phyloP scores from a whole-genome alignment of 1,284 basidiomycete species.

The Rhizoctonia solani region DNA sequence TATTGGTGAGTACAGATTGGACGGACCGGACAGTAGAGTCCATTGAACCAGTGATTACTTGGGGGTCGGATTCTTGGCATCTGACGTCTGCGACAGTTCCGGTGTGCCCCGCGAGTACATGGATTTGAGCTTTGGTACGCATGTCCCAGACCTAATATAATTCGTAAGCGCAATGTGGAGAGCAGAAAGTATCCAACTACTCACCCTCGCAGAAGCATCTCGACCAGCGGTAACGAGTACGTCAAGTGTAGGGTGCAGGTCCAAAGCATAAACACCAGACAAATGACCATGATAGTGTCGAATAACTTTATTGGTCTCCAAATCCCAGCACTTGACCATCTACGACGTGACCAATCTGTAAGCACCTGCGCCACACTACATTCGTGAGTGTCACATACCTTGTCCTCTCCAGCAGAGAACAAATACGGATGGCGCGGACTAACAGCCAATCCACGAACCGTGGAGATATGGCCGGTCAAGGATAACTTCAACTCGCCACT shows the following conservation, averaged over 20 bases:
- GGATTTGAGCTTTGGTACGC: conserved; percentile 95
- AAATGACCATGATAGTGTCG: conserved; percentile 97
- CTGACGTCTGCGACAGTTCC: conserved; percentile 93
- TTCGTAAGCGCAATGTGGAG: background rate
- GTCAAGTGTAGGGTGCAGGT: conserved; percentile 94
- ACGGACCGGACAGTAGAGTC: conserved; percentile 89
- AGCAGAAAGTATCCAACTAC: conserved; percentile 23
- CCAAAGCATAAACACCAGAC: conserved; percentile 90
- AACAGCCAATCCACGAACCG: conserved; percentile 92
- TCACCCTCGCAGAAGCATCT: conserved; percentile 87
- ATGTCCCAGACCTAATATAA: conserved; percentile 83
- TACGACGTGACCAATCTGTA: conserved; percentile 43
- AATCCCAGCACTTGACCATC: conserved; percentile 99
- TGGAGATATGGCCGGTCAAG: conserved; percentile 96
- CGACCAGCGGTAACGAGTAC: conserved; percentile 93
- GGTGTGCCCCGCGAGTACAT: conserved; percentile 91
- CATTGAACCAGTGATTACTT: conserved; percentile 98
- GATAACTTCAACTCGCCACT: conserved; percentile 94
- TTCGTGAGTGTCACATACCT: conserved; percentile 56
- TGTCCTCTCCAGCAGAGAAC: conserved; percentile 97
- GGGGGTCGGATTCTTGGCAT: conserved; percentile 95
- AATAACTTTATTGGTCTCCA: conserved; percentile 99
- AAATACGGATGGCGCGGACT: conserved; percentile 93
- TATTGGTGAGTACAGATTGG: background rate
- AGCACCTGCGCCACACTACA: conserved; percentile 4